phyloP scores from a whole-genome alignment of 768 basidiomycete species.

The Boletus speciosus region DNA sequence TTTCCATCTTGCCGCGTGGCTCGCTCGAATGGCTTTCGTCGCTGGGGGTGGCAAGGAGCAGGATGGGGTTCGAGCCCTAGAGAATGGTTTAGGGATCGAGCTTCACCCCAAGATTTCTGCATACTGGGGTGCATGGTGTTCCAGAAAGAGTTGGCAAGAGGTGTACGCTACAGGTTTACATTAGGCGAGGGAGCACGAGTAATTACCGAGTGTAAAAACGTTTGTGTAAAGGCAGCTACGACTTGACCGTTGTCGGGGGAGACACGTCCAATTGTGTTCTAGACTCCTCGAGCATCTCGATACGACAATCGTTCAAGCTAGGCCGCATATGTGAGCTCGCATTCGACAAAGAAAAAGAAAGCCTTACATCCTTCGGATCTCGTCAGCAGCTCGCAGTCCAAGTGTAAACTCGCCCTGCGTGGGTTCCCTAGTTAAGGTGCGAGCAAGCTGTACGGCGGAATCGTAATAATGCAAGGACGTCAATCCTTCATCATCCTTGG shows the following conservation, averaged over 20 bases:
- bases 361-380: conserved; percentile 57
- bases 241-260: conserved; percentile 12
- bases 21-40: conserved; percentile 44
- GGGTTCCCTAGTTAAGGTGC: conserved; percentile 56
- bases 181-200: conserved; percentile 19
- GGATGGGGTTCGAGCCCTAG: conserved; percentile 37
- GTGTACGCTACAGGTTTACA: conserved; percentile 44
- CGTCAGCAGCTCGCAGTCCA: conserved; percentile 58
- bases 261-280: conserved; percentile 39
- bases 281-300: conserved; percentile 62
- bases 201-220: not conserved
- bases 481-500: conserved; percentile 59
- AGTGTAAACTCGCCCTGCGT: conserved; percentile 64
- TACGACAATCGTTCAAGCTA: conserved; percentile 60
- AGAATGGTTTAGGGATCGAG: conserved; percentile 36
- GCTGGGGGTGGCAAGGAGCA: conserved; percentile 35
- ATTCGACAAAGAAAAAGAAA: not conserved
- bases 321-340: not conserved
- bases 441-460: conserved; percentile 68
- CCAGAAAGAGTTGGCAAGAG: conserved; percentile 44
- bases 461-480: conserved; percentile 75
- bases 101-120: conserved; percentile 37
- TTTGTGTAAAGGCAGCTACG: not conserved
- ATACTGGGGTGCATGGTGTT: conserved; percentile 46
- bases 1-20: conserved; percentile 53